Evolutionary conservation across 2,329 filamentous ascomycete genomes (phyloP), one percentile per base, ranked within the genome.

Genomic region (Aspergillus fischeri): DNA sequence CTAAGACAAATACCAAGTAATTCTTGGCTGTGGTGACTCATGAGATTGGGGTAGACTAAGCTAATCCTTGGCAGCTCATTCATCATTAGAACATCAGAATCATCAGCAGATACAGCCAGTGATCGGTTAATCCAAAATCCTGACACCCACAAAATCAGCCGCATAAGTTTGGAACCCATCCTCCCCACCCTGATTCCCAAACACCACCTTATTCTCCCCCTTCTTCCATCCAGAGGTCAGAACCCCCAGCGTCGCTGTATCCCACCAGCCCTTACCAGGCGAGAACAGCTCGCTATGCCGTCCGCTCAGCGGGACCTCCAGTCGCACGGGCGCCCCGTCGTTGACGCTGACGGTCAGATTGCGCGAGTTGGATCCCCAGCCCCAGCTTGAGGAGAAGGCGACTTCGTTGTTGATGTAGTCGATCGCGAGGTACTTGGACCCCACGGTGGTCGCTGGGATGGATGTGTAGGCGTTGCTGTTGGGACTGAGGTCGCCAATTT

Each of bases 371-470:
- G 75, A 73, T 0, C 78, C 80, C 60, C 66, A 75, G 0, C 62
- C 74, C 70, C 79, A 82, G 0, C 77, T 69, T 0, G 70, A 74
- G 1, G 65, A 66, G 17, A 80, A 73, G 0, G 76, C 73, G 10
- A 81, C 71, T 8, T 82, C 80, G 59, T 83, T 82, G 67, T 83
- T 83, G 66, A 81, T 78, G 49, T 77, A 82, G 62, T 81, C 78
- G 11, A 83, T 65, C 0, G 77, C 78, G 0, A 83, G 57, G 32
- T 79, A 74, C 57, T 77, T 75, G 3, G 62, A 62, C 1, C 75
- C 73, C 1, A 51, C 20, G 3, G 60, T 47, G 0, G 65, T 71
- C 0, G 69, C 60, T 3, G 67, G 56, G 51, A 82, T 77, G 0
- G 66, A 69, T n/a, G 74, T 71, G 2, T 56, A 69, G 1, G 76